A percentile compares a stretch with the other conserved stretches of the same genome.
Evolutionary conservation across 306 rosid genomes (phyloP).

Genomic region (Aeschynomene evenia): DNA sequence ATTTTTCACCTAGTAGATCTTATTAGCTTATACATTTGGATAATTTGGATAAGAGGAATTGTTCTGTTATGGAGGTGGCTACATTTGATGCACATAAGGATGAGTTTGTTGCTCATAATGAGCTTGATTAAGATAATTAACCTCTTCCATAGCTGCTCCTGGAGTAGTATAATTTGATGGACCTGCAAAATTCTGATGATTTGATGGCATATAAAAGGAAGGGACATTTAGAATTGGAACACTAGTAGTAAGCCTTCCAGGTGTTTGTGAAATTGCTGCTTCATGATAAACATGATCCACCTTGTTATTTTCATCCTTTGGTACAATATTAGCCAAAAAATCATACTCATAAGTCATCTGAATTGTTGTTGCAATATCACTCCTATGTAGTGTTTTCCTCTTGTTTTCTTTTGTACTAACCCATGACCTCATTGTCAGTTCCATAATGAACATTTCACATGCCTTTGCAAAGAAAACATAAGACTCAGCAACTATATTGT

Average conservation of each 20-base stretch:
- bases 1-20: not conserved
- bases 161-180: slow-evolving; percentile 39
- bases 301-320: slow-evolving; percentile 39
- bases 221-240: not conserved
- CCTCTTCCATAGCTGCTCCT: slow-evolving; percentile 47
- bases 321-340: slow-evolving; percentile 56
- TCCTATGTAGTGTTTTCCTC: slow-evolving; percentile 56
- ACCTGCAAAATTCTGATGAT: not conserved
- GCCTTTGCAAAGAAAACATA: slow-evolving; percentile 59
- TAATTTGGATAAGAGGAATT: too few species aligned
- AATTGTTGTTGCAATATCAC: slow-evolving; percentile 56
- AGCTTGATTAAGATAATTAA: slow-evolving; percentile 41
- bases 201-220: not conserved
- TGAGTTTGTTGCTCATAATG: slow-evolving; percentile 37
- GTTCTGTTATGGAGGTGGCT: slow-evolving; percentile 42
- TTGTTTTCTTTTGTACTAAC: slow-evolving; percentile 57
- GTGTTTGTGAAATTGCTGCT: not conserved
- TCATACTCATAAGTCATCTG: slow-evolving; percentile 49
- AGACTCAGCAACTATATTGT: slow-evolving; percentile 60
- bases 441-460: slow-evolving; percentile 61
- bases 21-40: slow-evolving; percentile 41
- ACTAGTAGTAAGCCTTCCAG: not conserved
- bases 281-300: not conserved
- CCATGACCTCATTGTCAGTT: slow-evolving; percentile 59
- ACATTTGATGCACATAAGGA: slow-evolving; percentile 32